Evolutionary conservation across 2,329 filamentous ascomycete genomes (phyloP), one percentile per base, ranked within the genome.

Genomic region (Chrysosporium queenslandicum): DNA sequence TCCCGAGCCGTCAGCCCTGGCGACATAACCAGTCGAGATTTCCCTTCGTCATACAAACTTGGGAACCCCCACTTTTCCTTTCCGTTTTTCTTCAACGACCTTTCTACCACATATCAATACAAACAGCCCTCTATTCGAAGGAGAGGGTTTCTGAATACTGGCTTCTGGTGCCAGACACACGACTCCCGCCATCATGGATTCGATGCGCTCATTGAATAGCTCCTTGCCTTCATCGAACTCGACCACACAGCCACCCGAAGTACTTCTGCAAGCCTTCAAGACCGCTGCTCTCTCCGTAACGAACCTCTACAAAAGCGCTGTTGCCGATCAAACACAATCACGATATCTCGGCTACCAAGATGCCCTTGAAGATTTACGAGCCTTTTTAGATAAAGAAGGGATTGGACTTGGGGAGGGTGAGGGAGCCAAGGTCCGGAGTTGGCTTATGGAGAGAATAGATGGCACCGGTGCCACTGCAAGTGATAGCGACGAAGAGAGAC

Each of bases 281-380:
- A 82, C 86, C 14, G 92, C 92, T 30, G 92, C 92, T 18, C 77
- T 96, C 30, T 94, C 89, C 4, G 90, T 97, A 52, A 97, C 92
- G 45, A 95, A 94, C 64, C 82, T 98, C 12, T 97, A 97, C 74
- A 96, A 95, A 71, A 90, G 84, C 36, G 91, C 91, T 2, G 85
- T 87, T 11, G 77, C 82, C 29, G 86, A 87, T 46, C 83, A 92
- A 66, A 77, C 83, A 46, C 83, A 83, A 62, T 82, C 88, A 43
- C 82, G 87, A 46, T 73, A 80, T 47, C 84, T 90, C 36, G 92
- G 92, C 23, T 97, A 96, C 62, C 90, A 96, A 67, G 90, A 97
- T 64, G 94, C 90, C 34, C 74, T 98, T 34, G 88, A 96, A 58
- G 91, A 97, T 59, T 74, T 98, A 4, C 72, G 96, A n/a, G 71